Percentiles rank a stretch among this genome's conserved stretches.
Conservation (phyloP, 805 yeast species). For the Wickerhamiella brachini region DNA sequence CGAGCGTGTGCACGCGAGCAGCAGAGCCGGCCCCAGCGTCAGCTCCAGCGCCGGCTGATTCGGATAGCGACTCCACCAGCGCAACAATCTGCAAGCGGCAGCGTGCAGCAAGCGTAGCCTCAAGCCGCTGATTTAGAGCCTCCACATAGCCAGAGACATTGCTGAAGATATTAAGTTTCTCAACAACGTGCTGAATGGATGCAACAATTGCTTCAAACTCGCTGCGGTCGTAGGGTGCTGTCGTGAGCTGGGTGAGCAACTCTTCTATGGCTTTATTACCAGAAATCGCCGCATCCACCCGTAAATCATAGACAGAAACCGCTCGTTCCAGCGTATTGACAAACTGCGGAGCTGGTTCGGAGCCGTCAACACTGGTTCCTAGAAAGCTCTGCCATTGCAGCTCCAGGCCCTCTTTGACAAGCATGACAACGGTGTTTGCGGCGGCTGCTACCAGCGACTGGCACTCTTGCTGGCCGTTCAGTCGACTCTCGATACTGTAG, state of each 20-base stretch:
- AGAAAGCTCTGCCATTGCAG: slow-evolving; percentile 43
- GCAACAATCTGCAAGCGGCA: background rate
- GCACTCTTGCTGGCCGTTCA: slow-evolving; percentile 15
- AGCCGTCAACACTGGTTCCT: slow-evolving; percentile 23
- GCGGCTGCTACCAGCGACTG: slow-evolving; percentile 22
- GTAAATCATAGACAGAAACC: background rate
- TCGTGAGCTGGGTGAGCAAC: slow-evolving; percentile 17
- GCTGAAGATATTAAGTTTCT: slow-evolving; percentile 8
- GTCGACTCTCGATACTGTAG: background rate
- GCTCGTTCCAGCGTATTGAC: background rate
- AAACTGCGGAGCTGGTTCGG: background rate
- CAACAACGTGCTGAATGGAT: slow-evolving; percentile 26
- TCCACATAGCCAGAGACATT: background rate
- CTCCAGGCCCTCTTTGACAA: slow-evolving; percentile 26
- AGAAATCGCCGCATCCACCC: slow-evolving; percentile 11
- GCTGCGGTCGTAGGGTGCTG: slow-evolving; percentile 19
- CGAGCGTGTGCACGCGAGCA: slow-evolving; percentile 25
- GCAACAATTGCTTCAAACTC: slow-evolving; percentile 17
- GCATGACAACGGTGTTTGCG: slow-evolving; percentile 23
- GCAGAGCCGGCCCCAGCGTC: too few species aligned
- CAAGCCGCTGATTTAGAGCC: background rate
- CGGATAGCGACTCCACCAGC: background rate
- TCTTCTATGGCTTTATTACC: slow-evolving; percentile 20
- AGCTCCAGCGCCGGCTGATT: background rate
- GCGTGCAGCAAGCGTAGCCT: background rate